Conservation (phyloP, 305 asterid genomes). For the Fraxinus baroniana region DNA sequence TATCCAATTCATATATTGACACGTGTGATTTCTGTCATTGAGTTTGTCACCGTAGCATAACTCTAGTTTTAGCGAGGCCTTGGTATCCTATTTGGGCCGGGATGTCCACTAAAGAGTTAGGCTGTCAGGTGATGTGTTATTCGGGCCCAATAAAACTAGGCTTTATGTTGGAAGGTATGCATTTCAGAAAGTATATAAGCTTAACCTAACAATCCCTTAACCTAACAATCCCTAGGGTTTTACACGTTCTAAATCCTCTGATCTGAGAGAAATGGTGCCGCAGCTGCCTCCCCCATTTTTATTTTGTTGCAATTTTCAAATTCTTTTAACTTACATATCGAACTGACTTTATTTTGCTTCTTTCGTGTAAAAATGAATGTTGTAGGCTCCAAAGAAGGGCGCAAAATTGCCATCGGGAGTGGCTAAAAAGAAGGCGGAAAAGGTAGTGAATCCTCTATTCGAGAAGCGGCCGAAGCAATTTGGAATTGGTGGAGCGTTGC, state of each 20-base stretch:
- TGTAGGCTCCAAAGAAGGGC: slow-evolving; percentile 81
- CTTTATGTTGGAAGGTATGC: not conserved
- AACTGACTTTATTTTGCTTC: not conserved
- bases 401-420: slow-evolving; percentile 46
- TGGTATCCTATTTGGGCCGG: too few species aligned
- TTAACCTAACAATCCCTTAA: not conserved
- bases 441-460: slow-evolving; percentile 75
- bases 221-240: not conserved
- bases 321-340: not conserved
- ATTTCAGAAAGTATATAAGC: too few species aligned
- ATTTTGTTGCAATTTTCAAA: not conserved
- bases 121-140: not conserved
- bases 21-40: too few species aligned
- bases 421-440: slow-evolving; percentile 64
- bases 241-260: not conserved
- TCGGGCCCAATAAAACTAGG: not conserved
- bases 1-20: too few species aligned
- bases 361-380: not conserved
- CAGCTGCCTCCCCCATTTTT: not conserved
- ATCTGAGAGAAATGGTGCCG: not conserved
- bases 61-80: too few species aligned
- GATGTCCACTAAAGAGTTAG: not conserved
- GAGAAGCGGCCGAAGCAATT: slow-evolving; percentile 89
- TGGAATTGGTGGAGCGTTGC: slow-evolving; percentile 84
- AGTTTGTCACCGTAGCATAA: too few species aligned